A percentile compares a stretch with the other conserved stretches of the same genome.
Evolutionary conservation across 1,139 yeast species (phyloP).

Genomic region (Scheffersomyces segobiensis): DNA sequence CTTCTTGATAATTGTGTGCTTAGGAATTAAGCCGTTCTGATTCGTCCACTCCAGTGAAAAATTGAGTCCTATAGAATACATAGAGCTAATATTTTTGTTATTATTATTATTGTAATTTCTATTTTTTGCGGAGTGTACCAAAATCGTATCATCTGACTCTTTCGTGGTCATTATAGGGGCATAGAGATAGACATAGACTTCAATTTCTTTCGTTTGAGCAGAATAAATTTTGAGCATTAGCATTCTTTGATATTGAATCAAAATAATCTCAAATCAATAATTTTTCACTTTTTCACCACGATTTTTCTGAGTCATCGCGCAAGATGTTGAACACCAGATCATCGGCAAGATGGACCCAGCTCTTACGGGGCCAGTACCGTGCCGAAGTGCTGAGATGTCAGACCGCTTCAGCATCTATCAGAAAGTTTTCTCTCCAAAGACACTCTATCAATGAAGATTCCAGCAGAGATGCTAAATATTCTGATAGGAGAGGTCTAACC

Average conservation of each 20-base stretch:
- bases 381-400: background rate
- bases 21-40: background rate
- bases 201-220: background rate
- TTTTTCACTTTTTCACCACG: background rate
- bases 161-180: background rate
- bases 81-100: background rate
- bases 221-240: background rate
- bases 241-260: no score
- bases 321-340: background rate
- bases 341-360: background rate
- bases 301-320: background rate
- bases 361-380: background rate
- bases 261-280: background rate
- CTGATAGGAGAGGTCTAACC: background rate
- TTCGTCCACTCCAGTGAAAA: background rate
- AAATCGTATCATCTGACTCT: background rate
- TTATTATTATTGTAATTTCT: background rate
- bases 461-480: background rate
- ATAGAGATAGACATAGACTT: background rate
- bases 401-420: background rate
- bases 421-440: background rate
- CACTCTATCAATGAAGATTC: background rate
- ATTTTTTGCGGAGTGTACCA: background rate
- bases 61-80: background rate
- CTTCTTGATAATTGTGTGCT: background rate